Percentiles rank a stretch among this genome's conserved stretches.
phyloP scores from a whole-genome alignment of 139 green algal species.

The Yamagishiella unicocca region DNA sequence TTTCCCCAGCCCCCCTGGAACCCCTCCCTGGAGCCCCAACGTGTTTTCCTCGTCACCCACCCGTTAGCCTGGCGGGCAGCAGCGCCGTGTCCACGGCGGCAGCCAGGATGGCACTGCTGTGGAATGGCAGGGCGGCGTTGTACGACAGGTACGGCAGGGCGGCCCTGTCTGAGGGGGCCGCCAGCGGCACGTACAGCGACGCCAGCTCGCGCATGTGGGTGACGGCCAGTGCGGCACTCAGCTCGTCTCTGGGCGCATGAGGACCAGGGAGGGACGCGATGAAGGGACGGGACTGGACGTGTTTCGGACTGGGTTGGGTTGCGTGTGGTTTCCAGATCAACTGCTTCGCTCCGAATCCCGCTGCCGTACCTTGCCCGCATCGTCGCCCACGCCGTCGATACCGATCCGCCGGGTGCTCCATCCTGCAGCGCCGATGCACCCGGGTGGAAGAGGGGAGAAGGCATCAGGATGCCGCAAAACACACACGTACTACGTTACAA shows the following conservation, averaged over 20 bases:
- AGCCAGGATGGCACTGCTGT: slow-evolving; percentile 62
- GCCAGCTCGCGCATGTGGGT: slow-evolving; percentile 50
- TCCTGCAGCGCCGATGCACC: not conserved
- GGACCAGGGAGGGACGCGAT: too few relatives aligned
- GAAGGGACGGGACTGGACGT: too few relatives aligned
- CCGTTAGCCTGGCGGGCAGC: slow-evolving; percentile 58
- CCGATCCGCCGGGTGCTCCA: not conserved
- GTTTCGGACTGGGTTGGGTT: too few relatives aligned
- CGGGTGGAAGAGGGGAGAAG: not conserved
- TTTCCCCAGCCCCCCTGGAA: not conserved
- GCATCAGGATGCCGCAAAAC: not conserved
- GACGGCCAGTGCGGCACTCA: slow-evolving; percentile 58
- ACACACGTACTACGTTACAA: too few relatives aligned
- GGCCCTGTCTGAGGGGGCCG: not conserved
- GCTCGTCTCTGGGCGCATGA: slow-evolving; percentile 29
- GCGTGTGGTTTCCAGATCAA: too few relatives aligned
- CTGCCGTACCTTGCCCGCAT: not conserved
- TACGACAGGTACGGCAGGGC: slow-evolving; percentile 53
- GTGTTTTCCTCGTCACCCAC: slow-evolving; percentile 32
- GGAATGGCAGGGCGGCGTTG: slow-evolving; percentile 22
- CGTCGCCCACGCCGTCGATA: not conserved
- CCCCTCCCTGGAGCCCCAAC: not conserved
- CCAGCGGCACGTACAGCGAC: slow-evolving; percentile 63
- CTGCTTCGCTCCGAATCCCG: too few relatives aligned
- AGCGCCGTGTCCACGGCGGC: slow-evolving; percentile 68